Percentiles rank a stretch among this genome's conserved stretches.
Evolutionary conservation across 2,329 filamentous ascomycete genomes (phyloP).

Genomic region (Pseudogymnoascus destructans): DNA sequence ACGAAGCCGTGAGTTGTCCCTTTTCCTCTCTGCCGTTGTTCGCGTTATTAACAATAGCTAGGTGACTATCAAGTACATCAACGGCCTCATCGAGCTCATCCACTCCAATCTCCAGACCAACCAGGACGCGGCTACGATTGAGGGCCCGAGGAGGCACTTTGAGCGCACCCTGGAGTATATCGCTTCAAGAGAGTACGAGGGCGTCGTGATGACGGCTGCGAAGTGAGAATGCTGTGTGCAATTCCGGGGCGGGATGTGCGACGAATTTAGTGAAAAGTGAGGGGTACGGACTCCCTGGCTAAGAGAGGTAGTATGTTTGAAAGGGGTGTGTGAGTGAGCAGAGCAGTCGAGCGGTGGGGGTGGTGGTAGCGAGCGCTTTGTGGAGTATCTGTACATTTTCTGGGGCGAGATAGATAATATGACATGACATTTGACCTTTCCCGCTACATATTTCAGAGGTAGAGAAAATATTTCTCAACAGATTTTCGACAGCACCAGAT

Average conservation of each 20-base stretch:
- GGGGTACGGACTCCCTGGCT: background rate
- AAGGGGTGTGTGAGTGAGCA: background rate
- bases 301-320: background rate
- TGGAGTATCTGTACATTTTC: conserved; percentile 2
- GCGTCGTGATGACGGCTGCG: conserved; percentile 46
- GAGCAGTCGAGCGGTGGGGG: background rate
- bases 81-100: conserved; percentile 94
- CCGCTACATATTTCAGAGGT: background rate
- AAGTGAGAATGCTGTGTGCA: conserved; percentile 29
- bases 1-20: conserved; percentile 61
- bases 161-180: conserved; percentile 92
- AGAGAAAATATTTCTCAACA: background rate
- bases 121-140: conserved; percentile 66
- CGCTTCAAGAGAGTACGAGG: conserved; percentile 79
- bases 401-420: conserved; percentile 4
- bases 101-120: conserved; percentile 88
- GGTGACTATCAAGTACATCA: conserved; percentile 94
- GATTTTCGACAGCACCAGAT: background rate
- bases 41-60: conserved; percentile 24
- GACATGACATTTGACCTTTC: background rate
- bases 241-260: background rate
- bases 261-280: background rate
- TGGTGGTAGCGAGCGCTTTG: background rate
- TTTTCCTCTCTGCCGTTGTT: conserved; percentile 1
- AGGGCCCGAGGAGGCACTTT: conserved; percentile 88